These are phyloP conservation scores for Ophiostoma ulmi DNA, from an alignment of 2,329 filamentous ascomycete genomes.

Conservation along the genomic window DNA sequence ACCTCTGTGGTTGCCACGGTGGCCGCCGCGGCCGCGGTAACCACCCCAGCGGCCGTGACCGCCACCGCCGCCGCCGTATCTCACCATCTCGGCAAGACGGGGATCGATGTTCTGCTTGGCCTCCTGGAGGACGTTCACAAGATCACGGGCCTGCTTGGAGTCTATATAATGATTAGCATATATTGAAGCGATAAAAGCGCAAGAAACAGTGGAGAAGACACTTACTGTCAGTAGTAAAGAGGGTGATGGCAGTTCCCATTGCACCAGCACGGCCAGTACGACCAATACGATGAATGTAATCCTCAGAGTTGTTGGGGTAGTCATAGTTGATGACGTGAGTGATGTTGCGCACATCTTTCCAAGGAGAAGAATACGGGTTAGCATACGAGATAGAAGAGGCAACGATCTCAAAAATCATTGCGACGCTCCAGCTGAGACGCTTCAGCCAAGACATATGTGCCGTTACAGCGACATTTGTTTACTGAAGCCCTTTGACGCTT, in stretches of 20 bases:
- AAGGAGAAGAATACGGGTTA: constrained; percentile 62
- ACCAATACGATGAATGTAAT: constrained; percentile 96
- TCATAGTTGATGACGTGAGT: constrained; percentile 99
- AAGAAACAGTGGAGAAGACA: constrained; percentile 32
- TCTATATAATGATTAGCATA: constrained; percentile 44
- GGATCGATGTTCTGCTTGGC: constrained; percentile 98
- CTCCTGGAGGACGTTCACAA: constrained; percentile 86
- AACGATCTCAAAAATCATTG: constrained; percentile 43
- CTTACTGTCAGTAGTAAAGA: constrained; percentile 99
- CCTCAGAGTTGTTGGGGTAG: constrained; percentile 98
- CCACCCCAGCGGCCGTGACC: constrained; percentile 59
- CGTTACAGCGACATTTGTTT: constrained; percentile 36
- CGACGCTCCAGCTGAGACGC: constrained; percentile 60
- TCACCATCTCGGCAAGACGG: constrained; percentile 89
- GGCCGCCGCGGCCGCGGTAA: constrained; percentile 56
- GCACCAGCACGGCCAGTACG: constrained; percentile 93
- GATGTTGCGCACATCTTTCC: constrained; percentile 98
- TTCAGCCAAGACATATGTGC: constrained; percentile 51
- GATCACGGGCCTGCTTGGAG: constrained; percentile 92
- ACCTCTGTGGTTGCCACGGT: constrained; percentile 43
- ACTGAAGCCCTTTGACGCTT: constrained; percentile 45
- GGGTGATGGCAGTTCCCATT: constrained; percentile 91
- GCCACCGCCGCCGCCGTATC: constrained; percentile 82
- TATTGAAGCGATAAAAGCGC: background rate
- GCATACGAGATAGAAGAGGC: constrained; percentile 48